These are phyloP conservation scores for Salix dunnii DNA, from an alignment of 345 rosid species.

Conservation along the genomic window DNA sequence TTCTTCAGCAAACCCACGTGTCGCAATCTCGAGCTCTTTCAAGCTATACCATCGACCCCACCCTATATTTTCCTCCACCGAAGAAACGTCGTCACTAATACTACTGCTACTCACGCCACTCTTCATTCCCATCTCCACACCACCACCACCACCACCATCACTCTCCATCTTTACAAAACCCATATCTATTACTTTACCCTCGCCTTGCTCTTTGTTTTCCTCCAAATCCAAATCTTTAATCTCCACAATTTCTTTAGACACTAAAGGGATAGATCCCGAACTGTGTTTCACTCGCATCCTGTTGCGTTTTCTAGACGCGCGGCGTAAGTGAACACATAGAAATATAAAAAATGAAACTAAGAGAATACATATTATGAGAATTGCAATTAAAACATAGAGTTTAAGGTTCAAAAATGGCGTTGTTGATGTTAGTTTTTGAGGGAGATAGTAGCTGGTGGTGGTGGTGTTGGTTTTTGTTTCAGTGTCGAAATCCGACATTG, in stretches of 20 bases:
- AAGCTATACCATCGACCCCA: conserved; percentile 93
- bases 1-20: conserved; percentile 71
- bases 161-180: conserved; percentile 22
- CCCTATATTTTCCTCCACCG: conserved; percentile 60
- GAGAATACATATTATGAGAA: conserved; percentile 34
- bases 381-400: conserved; percentile 53
- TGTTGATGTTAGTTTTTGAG: conserved; percentile 37
- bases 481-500: conserved; percentile 51
- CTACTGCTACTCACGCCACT: conserved; percentile 39
- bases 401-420: conserved; percentile 51
- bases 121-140: conserved; percentile 14
- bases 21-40: conserved; percentile 84
- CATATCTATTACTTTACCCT: conserved; percentile 28
- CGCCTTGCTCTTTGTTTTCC: conserved; percentile 14
- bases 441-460: conserved; percentile 18
- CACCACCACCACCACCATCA: conserved; percentile 8
- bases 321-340: conserved; percentile 49
- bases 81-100: conserved; percentile 39
- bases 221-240: conserved; percentile 45
- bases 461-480: neutral
- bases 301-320: conserved; percentile 48
- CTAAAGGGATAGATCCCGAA: conserved; percentile 70
- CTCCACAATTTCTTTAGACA: conserved; percentile 69
- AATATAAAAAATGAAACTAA: conserved; percentile 42
- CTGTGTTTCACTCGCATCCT: conserved; percentile 56